Base-by-base conservation (phyloP, 257 asterid genomes). In the Fraxinus americana region DNA sequence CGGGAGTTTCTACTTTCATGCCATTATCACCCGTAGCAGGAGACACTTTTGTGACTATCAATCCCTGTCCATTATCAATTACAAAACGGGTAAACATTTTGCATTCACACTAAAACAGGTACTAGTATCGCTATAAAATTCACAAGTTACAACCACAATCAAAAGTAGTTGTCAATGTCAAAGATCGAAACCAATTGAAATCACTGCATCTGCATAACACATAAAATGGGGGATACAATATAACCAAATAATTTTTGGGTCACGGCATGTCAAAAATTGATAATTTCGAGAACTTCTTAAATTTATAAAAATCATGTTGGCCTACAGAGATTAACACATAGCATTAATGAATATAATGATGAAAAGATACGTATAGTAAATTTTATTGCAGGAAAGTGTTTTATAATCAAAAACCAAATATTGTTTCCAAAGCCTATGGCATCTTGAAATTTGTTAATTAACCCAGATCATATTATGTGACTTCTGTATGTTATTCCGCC, bases 1-100 rank as follows among this genome's bases (percentile, higher is more conserved):
- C 77, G 3, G 90, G 88, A 52, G 70, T 45, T 73, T 70, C 84
- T 73, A 16, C 68, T 38, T 88, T 86, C 77, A 38, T 63, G 80
- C 74, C 79, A 78, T 84, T 88, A 73, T 79, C 86, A 61, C 4
- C 67, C 30, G 59, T 86, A 23, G 88, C 70, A 52, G 87, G 85
- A 72, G 92, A 88, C 59, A 84, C 3, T 74, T 88, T 88, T 4
- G 92, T 89, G 67, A 88, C 77, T 71, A 88, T 86, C 73, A 88
- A 80, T 45, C 92, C 92, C 92, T 88, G 89, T 45, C 21, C 16
- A 83, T 68, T 68, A 29, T 43, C 70, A 71, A 67, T 71, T 34
- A 39, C 61, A 67, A 21, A 41, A 63, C 57, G 54, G 43, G 75
- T 32, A 72, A 39, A 23, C 25, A 48, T 30, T 30, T 74, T 71